Base-by-base conservation (phyloP, 2,329 filamentous ascomycete species). In the Didymella segeticola region DNA sequence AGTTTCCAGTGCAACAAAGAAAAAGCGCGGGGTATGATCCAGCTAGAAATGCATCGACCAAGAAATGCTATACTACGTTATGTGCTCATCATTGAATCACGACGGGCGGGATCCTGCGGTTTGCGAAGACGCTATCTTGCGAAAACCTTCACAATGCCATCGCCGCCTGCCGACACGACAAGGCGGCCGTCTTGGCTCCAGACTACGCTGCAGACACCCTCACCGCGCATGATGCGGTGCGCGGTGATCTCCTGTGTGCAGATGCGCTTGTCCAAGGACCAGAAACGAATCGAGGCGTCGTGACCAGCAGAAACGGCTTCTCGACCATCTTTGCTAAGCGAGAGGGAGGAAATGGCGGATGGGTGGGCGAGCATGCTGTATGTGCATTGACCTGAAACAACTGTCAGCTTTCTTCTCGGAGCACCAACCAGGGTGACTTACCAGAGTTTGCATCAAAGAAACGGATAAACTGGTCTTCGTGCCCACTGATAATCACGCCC, bases 401-500 rank as follows among this genome's bases (percentile, higher is more conserved):
- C 12, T 17, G 12, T 43, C 36, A 42, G 33, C 20, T 38, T 12
- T 3, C 3, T 5, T 30, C 11, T 9, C 10, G 8, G n/a, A 17
- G 23, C 17, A 2, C 5, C 5, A 15, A 31, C 17, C 8, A 6
- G 11, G n/a, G 11, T 23, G 6, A 14, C 90, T 77, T 89, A 98
- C 95, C 95, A 78, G 91, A 96, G 72, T 99, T 98, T 59, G 95
- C 95, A 80, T 99, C 95, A 74, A 96, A 99, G 82, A 99, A 96
- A 63, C 93, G 85, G 65, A 99, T 92, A 69, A 92, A 97, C 65
- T 90, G 88, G 78, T 99, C 95, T 79, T 99, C 95, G 72, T 99
- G 93, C 61, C 95, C 95, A 57, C 90, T 96, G 61, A 99, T 97
- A 53, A 99, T 90, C 19, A 96, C 90, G 11, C 95, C 95, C 75